Base-by-base conservation (phyloP, 2,329 filamentous ascomycete species). In the Colletotrichum incanum region DNA sequence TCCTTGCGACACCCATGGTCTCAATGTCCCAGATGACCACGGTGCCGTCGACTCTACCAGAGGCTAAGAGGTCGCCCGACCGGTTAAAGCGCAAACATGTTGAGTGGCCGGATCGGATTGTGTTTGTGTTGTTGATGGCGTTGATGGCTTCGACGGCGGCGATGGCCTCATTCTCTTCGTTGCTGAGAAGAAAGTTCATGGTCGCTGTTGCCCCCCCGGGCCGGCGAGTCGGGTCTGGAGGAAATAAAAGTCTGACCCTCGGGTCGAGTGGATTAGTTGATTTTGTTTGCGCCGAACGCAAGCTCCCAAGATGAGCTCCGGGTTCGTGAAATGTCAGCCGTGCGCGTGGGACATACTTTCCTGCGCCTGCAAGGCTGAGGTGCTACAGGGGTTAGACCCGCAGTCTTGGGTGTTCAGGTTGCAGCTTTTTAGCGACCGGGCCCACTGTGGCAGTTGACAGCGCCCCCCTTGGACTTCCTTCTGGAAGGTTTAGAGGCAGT, bases 1-100 rank as follows among this genome's bases (percentile, higher is more conserved):
- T 99, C 79, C 95, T 93, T 71, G 96, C 96, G 5, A 98, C 94
- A 47, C 96, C 96, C 88, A 97, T 97, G 12, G 97, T 99, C 83
- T 99, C 97, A 61, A 98, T 91, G 80, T 99, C 96, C 88, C 97
- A 99, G 58, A 99, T 93, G 67, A 97, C 94, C 50, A 99, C 93
- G 6, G 94, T 96, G 76, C 96, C 96, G 84, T 99, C 96, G 74
- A 95, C 94, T 79, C 96, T 92, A 75, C 96, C 96, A 39, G 95
- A 97, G 55, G 96, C 96, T 74, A 99, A 91, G 77, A 96, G 95
- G 83, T 99, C 96, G 82, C 96, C 96, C 79, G 92, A 94, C 79
- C 95, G 94, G 79, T 96, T 98, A 88, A 99, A 99, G 75, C 96
- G 94, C 74, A 92, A 84, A 78, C 89, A 91, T 76, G 89, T 90